Evolutionary conservation across 176 grass and related monocot species (phyloP).

Genomic region (Zoysia pacifica): DNA sequence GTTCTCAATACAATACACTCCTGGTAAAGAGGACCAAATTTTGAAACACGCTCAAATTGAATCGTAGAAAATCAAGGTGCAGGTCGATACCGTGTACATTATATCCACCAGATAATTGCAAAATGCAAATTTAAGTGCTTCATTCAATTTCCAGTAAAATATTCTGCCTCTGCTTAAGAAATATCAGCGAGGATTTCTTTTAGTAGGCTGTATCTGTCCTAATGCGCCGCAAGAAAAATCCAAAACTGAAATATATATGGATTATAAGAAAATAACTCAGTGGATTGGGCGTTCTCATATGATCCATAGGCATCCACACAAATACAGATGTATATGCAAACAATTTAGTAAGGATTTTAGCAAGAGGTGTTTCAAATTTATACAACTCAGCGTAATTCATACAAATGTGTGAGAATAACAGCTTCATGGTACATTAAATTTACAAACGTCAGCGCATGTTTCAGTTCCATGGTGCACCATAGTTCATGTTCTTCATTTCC

Average conservation of each 20-base stretch:
- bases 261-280: neutral
- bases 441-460: constrained; percentile 31
- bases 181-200: neutral
- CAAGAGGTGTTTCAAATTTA: constrained; percentile 20
- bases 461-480: constrained; percentile 53
- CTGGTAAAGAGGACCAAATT: no score
- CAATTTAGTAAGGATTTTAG: neutral
- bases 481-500: constrained; percentile 70
- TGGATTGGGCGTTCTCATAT: neutral
- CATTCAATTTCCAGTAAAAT: neutral
- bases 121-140: neutral
- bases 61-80: no score
- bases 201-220: neutral
- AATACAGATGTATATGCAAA: neutral
- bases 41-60: no score
- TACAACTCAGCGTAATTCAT: neutral
- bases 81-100: no score
- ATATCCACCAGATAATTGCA: no score
- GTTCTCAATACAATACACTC: no score
- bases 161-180: neutral
- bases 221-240: neutral
- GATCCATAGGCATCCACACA: neutral
- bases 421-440: constrained; percentile 31
- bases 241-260: no score
- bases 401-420: neutral